Base-by-base conservation (phyloP, 78 protist species). In the Planoprotostelium fungivorum region DNA sequence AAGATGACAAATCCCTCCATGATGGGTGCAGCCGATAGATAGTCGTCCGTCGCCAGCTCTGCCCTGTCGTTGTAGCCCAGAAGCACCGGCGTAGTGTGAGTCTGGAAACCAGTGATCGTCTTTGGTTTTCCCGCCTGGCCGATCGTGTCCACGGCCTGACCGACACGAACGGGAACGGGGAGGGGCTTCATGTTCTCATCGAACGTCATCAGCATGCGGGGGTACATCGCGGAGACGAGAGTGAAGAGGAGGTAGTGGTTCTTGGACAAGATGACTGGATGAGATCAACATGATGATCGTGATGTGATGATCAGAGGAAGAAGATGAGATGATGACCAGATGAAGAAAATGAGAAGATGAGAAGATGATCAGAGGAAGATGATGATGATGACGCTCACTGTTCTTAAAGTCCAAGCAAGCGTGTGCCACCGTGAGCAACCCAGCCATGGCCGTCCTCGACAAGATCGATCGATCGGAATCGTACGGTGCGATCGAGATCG, bases 51-150 rank as follows among this genome's bases (percentile, higher is more conserved):
- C 31, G 99, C 99, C 5, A 98, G 91, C 89, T 99, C 99, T 1
- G 99, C 99, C 25, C 99, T 93, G 87, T 98, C 99, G 28, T 95
- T 95, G 35, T 83, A 84, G 28, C 87, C 96, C 1, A 98, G 87
- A 84, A 99, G 93, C n/a, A 99, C 99, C 34, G 99, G 99, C 1
- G 99, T 97, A 25, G 92, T 94, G 91, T 98, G 99, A 0, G 99
- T 99, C 89, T 98, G 99, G 95, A 99, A 98, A 35, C 99, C 99
- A 0, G 99, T 98, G 96, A 99, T 98, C 31, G 98, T 91, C 94
- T 97, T 98, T 29, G 99, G 99, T 89, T 94, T 93, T 89, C 97
- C 98, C 0, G 97, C 97, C n/a, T 91, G 97, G 36, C 97, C 98
- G 37, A 94, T 97, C 35, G 91, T 90, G 84, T 97, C 98, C n/a